Evolutionary conservation across 176 grass and related monocot genomes (phyloP), one percentile per base, ranked within the genome.

Genomic region (Cymbopogon citratus): DNA sequence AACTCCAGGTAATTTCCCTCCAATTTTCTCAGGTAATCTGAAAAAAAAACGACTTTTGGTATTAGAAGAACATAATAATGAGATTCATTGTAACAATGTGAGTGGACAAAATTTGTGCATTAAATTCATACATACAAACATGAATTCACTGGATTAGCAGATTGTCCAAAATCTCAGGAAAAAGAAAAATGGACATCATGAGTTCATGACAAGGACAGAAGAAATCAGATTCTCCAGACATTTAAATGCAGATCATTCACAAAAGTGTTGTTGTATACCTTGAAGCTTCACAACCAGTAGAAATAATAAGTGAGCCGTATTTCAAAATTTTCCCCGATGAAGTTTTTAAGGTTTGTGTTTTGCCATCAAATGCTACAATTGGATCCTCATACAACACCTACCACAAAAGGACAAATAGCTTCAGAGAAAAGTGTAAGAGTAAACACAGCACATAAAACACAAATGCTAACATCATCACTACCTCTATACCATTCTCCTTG

Each of bases 341-440:
- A 66, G 95, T 91, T 68, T 87, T 92, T 76, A 98, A 76, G n/a
- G 90, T 98, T 25, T 98, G 92, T 29, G 86, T 87, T 86, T 94
- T 80, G 70, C 81, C 88, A 89, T 98, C 92, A 87, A 98, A 86
- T 69, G 83, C 90, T 79, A 85, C 86, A 72, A 89, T 92, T 86
- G 90, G 92, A 80, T 98, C 95, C 84, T 94, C 68, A 89, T 98
- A 98, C 24, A 98, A 45, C 11, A 98, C 88, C 95, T 98, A 87
- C 41, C 13, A 63, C 36, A 43, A 16, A 85, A 68, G 23, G 59
- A 73, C 16, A 67, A 61, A 76, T 63, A 7, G 18, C 18, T 79
- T 88, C 35, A 86, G 74, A 81, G 9, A 35, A 31, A 36, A 59
- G 23, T 15, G 46, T 40, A 12, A 23, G 8, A 8, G 36, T 29